Conservation (phyloP, 164 flowering plant species). For the Protea cynaroides region DNA sequence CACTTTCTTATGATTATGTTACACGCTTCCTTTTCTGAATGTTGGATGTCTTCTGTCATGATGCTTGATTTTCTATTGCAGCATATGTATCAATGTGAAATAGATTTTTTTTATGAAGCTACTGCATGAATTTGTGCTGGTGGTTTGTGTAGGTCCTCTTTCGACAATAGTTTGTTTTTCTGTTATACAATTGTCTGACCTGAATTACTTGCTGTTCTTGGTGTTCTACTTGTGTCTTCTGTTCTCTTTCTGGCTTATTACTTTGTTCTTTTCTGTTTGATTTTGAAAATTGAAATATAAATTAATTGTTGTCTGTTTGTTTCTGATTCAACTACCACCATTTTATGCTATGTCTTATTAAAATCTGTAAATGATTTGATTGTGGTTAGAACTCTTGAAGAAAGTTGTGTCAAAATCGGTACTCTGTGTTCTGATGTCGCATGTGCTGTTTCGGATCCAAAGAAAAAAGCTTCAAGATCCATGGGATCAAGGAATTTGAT, state of each 20-base stretch:
- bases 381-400: neutral
- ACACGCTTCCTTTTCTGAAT: no score
- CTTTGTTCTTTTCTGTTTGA: neutral
- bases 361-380: neutral
- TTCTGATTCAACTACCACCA: neutral
- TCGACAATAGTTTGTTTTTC: no score
- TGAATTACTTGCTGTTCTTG: neutral
- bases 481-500: neutral
- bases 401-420: neutral
- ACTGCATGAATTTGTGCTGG: constrained; percentile 1
- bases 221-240: neutral
- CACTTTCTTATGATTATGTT: no score
- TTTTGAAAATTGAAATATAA: neutral
- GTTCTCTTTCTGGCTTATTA: neutral
- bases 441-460: neutral
- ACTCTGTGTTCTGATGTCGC: neutral
- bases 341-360: neutral
- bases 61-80: neutral
- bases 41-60: no score
- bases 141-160: neutral
- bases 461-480: neutral
- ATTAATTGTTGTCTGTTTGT: no score
- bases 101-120: neutral
- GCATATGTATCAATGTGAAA: neutral
- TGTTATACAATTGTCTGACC: no score